phyloP scores from a whole-genome alignment of 768 basidiomycete species.

The Tubosaeta brunneosetosa region DNA sequence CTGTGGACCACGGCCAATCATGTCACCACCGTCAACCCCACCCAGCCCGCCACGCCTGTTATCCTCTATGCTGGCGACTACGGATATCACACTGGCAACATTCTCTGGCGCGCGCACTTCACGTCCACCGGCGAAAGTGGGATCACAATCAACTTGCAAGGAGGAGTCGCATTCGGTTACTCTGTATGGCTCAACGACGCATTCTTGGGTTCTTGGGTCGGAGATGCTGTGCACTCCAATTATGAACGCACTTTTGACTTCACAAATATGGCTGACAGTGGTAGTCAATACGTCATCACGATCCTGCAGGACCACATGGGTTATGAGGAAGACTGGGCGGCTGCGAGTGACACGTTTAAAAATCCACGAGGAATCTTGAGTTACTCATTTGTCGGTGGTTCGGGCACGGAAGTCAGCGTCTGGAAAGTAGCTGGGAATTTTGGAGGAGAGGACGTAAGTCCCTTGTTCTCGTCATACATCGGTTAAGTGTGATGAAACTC shows the following conservation, averaged over 20 bases:
- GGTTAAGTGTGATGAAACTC: background rate
- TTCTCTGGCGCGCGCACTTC: conserved; percentile 51
- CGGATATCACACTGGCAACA: conserved; percentile 48
- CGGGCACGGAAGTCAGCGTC: conserved; percentile 30
- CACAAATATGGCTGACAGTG: conserved; percentile 8
- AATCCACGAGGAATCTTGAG: conserved; percentile 44
- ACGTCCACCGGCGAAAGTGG: conserved; percentile 45
- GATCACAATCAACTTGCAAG: conserved; percentile 37
- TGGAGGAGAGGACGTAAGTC: conserved; percentile 41
- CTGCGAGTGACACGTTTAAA: conserved; percentile 45
- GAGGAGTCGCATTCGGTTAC: conserved; percentile 46
- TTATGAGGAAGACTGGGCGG: conserved; percentile 39
- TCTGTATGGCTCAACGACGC: conserved; percentile 46
- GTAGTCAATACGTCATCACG: conserved; percentile 41
- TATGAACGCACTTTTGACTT: conserved; percentile 17
- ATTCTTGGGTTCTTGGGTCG: conserved; percentile 41
- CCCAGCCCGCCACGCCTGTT: conserved; percentile 33
- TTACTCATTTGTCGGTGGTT: conserved; percentile 43
- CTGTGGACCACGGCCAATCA: conserved; percentile 42
- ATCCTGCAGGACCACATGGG: conserved; percentile 55
- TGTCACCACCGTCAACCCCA: conserved; percentile 40
- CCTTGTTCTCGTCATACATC: background rate
- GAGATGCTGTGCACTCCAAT: conserved; percentile 12
- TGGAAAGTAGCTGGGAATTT: conserved; percentile 53
- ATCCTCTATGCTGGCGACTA: conserved; percentile 48